phyloP scores from a whole-genome alignment of 257 asterid genomes.

The Osmanthus fragrans region DNA sequence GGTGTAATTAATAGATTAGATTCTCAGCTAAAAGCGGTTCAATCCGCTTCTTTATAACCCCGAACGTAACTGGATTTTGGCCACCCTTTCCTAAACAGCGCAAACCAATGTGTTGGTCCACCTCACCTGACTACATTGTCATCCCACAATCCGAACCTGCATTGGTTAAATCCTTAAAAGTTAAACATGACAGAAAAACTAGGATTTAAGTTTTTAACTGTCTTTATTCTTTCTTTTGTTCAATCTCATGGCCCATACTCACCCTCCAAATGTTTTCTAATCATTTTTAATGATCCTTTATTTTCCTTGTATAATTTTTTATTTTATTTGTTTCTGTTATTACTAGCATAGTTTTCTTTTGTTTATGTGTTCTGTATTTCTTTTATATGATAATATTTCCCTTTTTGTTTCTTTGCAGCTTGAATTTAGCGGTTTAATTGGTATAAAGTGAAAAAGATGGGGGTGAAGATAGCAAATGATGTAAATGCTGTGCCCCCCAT shows the following conservation, averaged over 20 bases:
- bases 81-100: too few relatives aligned
- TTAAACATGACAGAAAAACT: background rate
- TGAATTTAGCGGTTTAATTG: constrained; percentile 18
- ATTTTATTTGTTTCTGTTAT: too few relatives aligned
- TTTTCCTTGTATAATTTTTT: too few relatives aligned
- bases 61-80: too few relatives aligned
- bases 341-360: background rate
- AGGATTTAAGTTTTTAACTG: background rate
- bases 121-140: background rate
- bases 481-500: too few relatives aligned
- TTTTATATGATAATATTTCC: background rate
- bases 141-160: background rate
- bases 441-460: constrained; percentile 35
- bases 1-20: too few relatives aligned
- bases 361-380: background rate
- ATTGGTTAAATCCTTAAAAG: background rate
- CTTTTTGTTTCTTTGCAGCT: background rate
- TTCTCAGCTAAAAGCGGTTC: too few relatives aligned
- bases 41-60: too few relatives aligned
- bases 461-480: constrained; percentile 16
- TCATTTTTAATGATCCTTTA: too few relatives aligned
- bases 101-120: too few relatives aligned
- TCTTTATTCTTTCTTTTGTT: background rate
- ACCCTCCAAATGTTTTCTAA: background rate
- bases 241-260: background rate